Evolutionary conservation across 306 rosid species (phyloP).

Genomic region (Acacia crassicarpa): DNA sequence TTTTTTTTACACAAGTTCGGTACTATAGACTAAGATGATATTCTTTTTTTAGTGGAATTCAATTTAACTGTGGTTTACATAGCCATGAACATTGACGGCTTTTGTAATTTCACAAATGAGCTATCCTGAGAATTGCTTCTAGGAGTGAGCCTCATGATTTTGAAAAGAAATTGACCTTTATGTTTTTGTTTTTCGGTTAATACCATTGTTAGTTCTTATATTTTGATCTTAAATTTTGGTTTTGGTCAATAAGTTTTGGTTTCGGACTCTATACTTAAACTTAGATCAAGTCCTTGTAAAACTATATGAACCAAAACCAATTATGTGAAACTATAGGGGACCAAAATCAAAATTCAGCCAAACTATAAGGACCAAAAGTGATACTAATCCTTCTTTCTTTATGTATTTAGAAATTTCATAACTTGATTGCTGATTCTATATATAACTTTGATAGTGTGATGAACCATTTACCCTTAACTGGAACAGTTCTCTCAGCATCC

Average conservation of each 20-base stretch:
- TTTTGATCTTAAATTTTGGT: too few species aligned
- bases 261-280: too few species aligned
- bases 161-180: background rate
- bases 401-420: constrained; percentile 24
- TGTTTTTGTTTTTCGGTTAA: too few species aligned
- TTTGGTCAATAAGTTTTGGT: too few species aligned
- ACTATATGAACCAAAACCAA: too few species aligned
- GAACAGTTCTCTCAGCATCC: constrained; percentile 70
- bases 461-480: constrained; percentile 49
- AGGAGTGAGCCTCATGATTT: background rate
- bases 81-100: background rate
- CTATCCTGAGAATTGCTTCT: background rate
- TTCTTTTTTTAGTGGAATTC: background rate
- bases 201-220: too few species aligned
- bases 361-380: too few species aligned
- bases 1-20: too few species aligned
- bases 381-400: too few species aligned
- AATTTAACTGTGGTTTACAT: background rate
- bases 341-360: too few species aligned
- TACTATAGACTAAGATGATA: background rate
- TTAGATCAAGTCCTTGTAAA: too few species aligned
- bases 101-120: background rate
- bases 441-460: constrained; percentile 47
- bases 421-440: constrained; percentile 33
- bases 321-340: too few species aligned